Conservation (phyloP, 352 stramenopile species). For the Pythium dissimile region DNA sequence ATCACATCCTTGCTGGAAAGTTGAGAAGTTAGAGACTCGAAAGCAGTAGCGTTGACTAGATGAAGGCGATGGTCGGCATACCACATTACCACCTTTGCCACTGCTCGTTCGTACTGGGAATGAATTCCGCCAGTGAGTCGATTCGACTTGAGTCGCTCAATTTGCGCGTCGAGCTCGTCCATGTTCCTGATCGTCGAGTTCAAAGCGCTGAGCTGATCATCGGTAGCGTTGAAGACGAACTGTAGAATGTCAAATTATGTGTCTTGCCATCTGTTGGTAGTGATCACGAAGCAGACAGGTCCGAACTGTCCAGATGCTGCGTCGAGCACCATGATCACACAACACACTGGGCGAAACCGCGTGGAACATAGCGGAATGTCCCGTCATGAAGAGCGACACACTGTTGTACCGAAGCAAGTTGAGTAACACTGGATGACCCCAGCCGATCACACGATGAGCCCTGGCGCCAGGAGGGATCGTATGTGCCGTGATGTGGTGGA, state of each 20-base stretch:
- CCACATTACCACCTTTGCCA: no score
- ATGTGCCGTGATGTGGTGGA: neutral
- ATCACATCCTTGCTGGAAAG: no score
- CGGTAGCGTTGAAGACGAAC: neutral
- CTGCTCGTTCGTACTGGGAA: no score
- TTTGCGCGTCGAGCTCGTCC: no score
- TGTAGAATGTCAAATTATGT: slow-evolving; percentile 18
- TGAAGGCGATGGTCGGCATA: no score
- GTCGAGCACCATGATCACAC: slow-evolving; percentile 25
- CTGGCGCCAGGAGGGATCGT: neutral
- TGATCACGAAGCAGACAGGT: slow-evolving; percentile 20
- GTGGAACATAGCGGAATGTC: slow-evolving; percentile 21
- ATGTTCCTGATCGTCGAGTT: neutral
- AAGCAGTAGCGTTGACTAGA: no score
- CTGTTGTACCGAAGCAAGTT: slow-evolving; percentile 18
- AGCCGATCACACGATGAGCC: slow-evolving; percentile 13
- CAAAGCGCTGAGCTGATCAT: neutral
- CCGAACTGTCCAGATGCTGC: slow-evolving; percentile 1
- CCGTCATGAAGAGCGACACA: slow-evolving; percentile 16
- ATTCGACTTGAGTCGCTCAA: no score
- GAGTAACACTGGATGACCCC: slow-evolving; percentile 13
- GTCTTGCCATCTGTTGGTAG: slow-evolving; percentile 3
- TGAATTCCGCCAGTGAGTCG: no score
- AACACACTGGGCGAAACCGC: slow-evolving; percentile 9
- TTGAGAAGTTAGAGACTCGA: no score